phyloP scores from a whole-genome alignment of 176 grass and related monocot genomes.

The Melocanna baccifera region DNA sequence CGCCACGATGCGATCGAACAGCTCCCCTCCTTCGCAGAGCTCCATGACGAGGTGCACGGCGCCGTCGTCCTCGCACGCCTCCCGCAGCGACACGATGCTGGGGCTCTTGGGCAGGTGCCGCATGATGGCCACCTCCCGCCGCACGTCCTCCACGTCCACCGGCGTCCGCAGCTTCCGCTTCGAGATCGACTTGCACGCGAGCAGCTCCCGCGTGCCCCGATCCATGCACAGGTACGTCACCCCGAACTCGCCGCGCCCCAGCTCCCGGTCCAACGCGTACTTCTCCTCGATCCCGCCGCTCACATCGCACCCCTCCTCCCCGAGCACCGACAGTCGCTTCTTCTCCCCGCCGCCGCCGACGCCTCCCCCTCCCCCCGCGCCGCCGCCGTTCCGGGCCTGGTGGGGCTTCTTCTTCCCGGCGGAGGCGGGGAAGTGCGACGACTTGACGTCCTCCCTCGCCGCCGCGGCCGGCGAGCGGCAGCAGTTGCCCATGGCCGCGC shows the following conservation, averaged over 20 bases:
- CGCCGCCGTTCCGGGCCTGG: slow-evolving; percentile 51
- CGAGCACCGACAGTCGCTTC: slow-evolving; percentile 79
- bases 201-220: slow-evolving; percentile 57
- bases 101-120: slow-evolving; percentile 80
- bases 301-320: slow-evolving; percentile 45
- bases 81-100: slow-evolving; percentile 82
- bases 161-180: slow-evolving; percentile 97
- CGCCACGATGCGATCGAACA: slow-evolving; percentile 94
- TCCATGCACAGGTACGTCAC: slow-evolving; percentile 98
- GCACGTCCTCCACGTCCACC: slow-evolving; percentile 97
- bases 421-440: slow-evolving; percentile 65
- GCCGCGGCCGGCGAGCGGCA: slow-evolving; percentile 90
- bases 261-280: slow-evolving; percentile 91
- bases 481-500: slow-evolving; percentile 86
- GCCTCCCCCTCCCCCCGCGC: neutral
- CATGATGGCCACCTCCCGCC: slow-evolving; percentile 99
- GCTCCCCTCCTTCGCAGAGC: slow-evolving; percentile 95
- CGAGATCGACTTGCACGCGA: slow-evolving; percentile 99
- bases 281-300: slow-evolving; percentile 78
- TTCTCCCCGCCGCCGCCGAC: slow-evolving; percentile 1
- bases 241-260: slow-evolving; percentile 96
- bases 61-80: slow-evolving; percentile 94
- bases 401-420: slow-evolving; percentile 63
- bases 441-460: slow-evolving; percentile 80
- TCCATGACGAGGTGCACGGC: slow-evolving; percentile 99